Evolutionary conservation across 2,329 filamentous ascomycete genomes (phyloP), one percentile per base, ranked within the genome.

Genomic region (Penicillium polonicum): DNA sequence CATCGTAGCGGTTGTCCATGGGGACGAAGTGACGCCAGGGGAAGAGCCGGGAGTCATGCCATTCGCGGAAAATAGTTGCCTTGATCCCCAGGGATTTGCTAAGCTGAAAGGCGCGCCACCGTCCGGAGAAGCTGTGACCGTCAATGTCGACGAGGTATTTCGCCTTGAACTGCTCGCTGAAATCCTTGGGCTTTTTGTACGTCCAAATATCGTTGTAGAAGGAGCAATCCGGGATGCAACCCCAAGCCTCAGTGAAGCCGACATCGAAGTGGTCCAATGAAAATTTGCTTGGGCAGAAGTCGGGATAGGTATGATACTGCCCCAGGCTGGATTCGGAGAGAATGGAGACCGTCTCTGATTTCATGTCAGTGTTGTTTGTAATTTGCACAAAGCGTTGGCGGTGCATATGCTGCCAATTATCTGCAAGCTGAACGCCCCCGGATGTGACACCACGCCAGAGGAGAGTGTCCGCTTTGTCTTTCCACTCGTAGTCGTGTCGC

Each of bases 371-470:
- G 31, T 65, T 62, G 48, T 78, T 78, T 52, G 70, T 62, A 21
- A 74, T 57, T 36, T 63, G 65, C 17, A 77, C 72, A 21, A 76
- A 68, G 8, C 74, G 69, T 58, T 77, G 75, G 7, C 74, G 70
- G 52, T 77, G 75, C 66, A 77, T 71, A 7, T 59, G 62, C 25
- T 62, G 60, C 74, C 75, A 76, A 38, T 73, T 75, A 27, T 72
- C 67, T 21, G 56, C 65, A 23, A 64, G 75, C 63, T 88, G 86
- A 39, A 75, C 74, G 2, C 85, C 86, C 3, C 86, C 87, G 8
- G 85, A 87, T 3, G 83, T 85, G 2, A 84, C 83, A 45, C 87
- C 87, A 38, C 87, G 84, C 87, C 87, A 89, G 36, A 87, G 75
- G 45, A 86, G 73, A 4, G 73, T 76, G 53, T 83, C 77, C 29